phyloP scores from a whole-genome alignment of 495 filamentous ascomycete genomes.

The Penicillium roqueforti region DNA sequence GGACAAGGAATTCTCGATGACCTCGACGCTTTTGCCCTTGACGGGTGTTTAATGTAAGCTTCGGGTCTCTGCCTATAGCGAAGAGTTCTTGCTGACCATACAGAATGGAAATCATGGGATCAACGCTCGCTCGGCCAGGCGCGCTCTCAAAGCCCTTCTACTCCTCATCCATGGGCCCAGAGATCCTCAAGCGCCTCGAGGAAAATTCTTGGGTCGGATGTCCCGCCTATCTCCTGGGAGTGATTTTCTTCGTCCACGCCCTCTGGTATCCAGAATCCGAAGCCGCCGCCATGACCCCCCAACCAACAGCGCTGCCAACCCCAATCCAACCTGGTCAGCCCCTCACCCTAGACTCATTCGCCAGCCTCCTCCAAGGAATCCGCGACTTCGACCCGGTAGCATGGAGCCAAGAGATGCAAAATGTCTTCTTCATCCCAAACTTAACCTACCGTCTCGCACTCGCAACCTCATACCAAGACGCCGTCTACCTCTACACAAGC shows the following conservation, averaged over 20 bases:
- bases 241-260: conserved; percentile 45
- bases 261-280: conserved; percentile 37
- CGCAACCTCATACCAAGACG: conserved; percentile 39
- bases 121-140: conserved; percentile 44
- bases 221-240: conserved; percentile 45
- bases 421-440: conserved; percentile 34
- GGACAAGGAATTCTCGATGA: conserved; percentile 33
- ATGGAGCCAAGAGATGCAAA: conserved; percentile 45
- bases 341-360: conserved; percentile 31
- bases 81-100: conserved; percentile 4
- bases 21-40: conserved; percentile 40
- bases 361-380: conserved; percentile 39
- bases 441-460: conserved; percentile 39
- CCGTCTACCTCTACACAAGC: conserved; percentile 46
- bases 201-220: conserved; percentile 47
- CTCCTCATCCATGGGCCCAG: conserved; percentile 37
- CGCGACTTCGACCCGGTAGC: conserved; percentile 40
- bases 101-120: conserved; percentile 48
- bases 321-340: conserved; percentile 26
- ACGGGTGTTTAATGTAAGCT: conserved; percentile 42
- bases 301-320: conserved; percentile 29
- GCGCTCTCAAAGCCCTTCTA: conserved; percentile 44
- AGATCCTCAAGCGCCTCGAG: conserved; percentile 43
- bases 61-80: background rate
- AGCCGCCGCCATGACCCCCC: conserved; percentile 19